Percentiles rank a stretch among this genome's conserved stretches.
phyloP scores from a whole-genome alignment of 805 yeast species.

The Citeromyces matritensis region DNA sequence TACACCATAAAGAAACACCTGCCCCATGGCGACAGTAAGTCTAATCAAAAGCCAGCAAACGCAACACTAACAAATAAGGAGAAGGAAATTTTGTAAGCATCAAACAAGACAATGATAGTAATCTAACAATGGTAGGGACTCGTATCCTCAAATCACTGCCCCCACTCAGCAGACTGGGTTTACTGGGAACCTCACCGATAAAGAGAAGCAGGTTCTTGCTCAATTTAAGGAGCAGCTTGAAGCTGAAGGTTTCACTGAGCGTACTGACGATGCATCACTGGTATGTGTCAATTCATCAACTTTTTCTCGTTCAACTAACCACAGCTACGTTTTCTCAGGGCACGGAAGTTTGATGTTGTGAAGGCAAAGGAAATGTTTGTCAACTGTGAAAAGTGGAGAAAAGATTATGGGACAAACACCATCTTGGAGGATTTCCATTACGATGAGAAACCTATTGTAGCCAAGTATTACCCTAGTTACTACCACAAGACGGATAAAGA shows the following conservation, averaged over 20 bases:
- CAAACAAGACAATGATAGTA: conserved; percentile 3
- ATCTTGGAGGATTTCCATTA: conserved; percentile 80
- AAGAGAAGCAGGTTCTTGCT: conserved; percentile 45
- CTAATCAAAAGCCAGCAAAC: not conserved
- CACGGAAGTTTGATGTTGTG: conserved; percentile 81
- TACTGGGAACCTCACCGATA: conserved; percentile 64
- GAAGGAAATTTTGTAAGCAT: conserved; percentile 7
- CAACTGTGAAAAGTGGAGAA: conserved; percentile 86
- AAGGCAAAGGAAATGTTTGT: conserved; percentile 73
- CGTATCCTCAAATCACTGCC: conserved; percentile 64
- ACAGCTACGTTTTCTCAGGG: conserved; percentile 71
- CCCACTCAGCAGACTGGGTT: conserved; percentile 49
- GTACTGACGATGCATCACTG: conserved; percentile 78
- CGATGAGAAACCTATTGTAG: conserved; percentile 85
- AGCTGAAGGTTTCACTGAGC: conserved; percentile 53
- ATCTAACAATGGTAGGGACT: conserved; percentile 15
- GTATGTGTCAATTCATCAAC: conserved; percentile 11
- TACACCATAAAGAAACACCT: conserved; percentile 1
- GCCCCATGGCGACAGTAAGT: conserved; percentile 1
- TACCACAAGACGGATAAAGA: conserved; percentile 95
- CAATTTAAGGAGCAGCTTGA: conserved; percentile 41
- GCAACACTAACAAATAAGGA: conserved; percentile 1
- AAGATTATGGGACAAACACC: conserved; percentile 73
- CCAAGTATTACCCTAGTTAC: conserved; percentile 87
- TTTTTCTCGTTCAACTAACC: not conserved